Evolutionary conservation across 768 basidiomycete genomes (phyloP).

Genomic region (Suillus alpinus): DNA sequence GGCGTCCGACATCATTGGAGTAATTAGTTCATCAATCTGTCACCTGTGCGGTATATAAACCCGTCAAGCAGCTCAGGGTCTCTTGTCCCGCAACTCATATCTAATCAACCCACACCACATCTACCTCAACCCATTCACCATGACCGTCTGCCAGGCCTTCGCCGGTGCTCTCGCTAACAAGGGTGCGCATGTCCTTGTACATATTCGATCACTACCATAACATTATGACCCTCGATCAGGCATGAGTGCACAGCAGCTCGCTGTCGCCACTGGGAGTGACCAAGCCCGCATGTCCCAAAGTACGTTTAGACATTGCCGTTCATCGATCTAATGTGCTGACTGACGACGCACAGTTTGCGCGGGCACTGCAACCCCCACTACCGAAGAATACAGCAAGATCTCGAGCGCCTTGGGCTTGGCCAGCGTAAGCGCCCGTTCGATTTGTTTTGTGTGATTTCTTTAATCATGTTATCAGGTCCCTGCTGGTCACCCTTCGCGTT

Average conservation of each 20-base stretch:
- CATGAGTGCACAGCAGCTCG: neutral
- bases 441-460: neutral
- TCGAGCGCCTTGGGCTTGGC: slow-evolving; percentile 34
- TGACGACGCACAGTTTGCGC: slow-evolving; percentile 42
- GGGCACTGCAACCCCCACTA: slow-evolving; percentile 40
- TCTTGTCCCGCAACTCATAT: neutral
- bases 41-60: neutral
- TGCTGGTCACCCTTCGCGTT: neutral
- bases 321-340: neutral
- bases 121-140: neutral
- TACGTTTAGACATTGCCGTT: neutral
- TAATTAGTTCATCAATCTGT: neutral
- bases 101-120: neutral
- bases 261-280: neutral
- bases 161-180: neutral
- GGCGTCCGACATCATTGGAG: neutral
- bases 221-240: neutral
- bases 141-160: neutral
- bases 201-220: neutral
- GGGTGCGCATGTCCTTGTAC: neutral
- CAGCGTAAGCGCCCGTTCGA: slow-evolving; percentile 14
- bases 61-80: neutral
- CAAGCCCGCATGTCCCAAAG: neutral
- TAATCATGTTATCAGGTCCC: neutral
- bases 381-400: slow-evolving; percentile 48